Base-by-base conservation (phyloP, 73 alveolate genomes). In the Blepharisma stoltei region DNA sequence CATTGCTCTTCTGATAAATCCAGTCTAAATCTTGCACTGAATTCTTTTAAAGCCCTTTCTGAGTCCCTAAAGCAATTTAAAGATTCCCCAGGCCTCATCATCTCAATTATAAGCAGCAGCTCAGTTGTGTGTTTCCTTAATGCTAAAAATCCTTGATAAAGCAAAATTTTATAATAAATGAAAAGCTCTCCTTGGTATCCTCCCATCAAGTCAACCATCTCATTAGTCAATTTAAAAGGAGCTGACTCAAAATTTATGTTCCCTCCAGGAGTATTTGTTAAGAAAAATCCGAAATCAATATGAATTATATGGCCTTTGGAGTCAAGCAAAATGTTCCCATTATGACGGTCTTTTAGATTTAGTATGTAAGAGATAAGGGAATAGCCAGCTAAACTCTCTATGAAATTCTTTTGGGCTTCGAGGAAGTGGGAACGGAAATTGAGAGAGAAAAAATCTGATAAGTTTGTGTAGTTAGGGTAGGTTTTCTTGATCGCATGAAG, bases 271-370 rank as follows among this genome's bases (percentile, higher is more conserved):
- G 97, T 80, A 77, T 89, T 95, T 43, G 95, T 90, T 54, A 97
- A 88, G 88, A 97, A 90, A 77, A 97, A 97, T 21, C 99, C 99
- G 84, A 95, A 97, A 83, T 97, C 99, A 20, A 97, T 95, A 89
- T 97, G 99, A 20, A 97, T 90, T 37, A 97, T 67, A 86, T 95
- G 99, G 6, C 99, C 99, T 77, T 85, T 79, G 66, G 92, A 80
- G 80, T 97, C 99, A 18, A 97, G 85, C 77, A 97, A 87, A 23
- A 97, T 95, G 83, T 97, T 97, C 20, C 99, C 99, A 88, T 97
- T 97, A 84, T 97, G 99, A 71, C 99, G 87, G 82, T 97, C 99
- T 73, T 94, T 97, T 11, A 97, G 88, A 70, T 95, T 86, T 54
- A 97, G 87, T 38, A 97, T 71, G 80, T 95, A 97, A 86, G 98